Evolutionary conservation across 1,139 yeast genomes (phyloP).

Genomic region (Hyphopichia khmerensis): DNA sequence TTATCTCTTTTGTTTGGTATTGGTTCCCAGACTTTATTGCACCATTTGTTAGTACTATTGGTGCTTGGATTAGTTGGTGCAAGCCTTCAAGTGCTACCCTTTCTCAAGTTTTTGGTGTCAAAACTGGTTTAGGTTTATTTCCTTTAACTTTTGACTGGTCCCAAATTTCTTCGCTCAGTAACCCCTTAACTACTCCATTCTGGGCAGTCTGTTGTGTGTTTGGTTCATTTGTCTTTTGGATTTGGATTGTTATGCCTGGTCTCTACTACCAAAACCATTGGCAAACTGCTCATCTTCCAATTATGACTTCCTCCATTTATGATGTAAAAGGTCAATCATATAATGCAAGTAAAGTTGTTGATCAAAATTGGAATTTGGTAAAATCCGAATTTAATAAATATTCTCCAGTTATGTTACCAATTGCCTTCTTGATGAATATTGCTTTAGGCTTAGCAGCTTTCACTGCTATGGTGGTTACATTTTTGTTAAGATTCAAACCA

Average conservation of each 20-base stretch:
- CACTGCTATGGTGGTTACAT: conserved; percentile 9
- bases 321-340: conserved; percentile 46
- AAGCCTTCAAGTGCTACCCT: conserved; percentile 7
- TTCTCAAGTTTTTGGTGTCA: conserved; percentile 50
- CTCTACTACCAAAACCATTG: conserved; percentile 17
- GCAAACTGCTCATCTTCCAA: conserved; percentile 16
- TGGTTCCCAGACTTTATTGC: conserved; percentile 20
- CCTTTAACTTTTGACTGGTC: conserved; percentile 60
- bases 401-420: conserved; percentile 12
- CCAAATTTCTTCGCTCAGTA: conserved; percentile 8
- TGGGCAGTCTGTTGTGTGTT: conserved; percentile 21
- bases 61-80: conserved; percentile 10
- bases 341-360: conserved; percentile 42
- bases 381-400: conserved; percentile 42
- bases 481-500: conserved; percentile 7
- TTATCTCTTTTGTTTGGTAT: conserved; percentile 4
- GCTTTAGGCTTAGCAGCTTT: conserved; percentile 12
- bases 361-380: conserved; percentile 36
- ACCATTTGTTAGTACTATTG: conserved; percentile 12
- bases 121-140: conserved; percentile 51
- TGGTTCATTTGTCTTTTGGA: conserved; percentile 23
- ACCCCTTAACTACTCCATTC: conserved; percentile 11
- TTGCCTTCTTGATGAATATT: conserved; percentile 12
- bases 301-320: conserved; percentile 16
- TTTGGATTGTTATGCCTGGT: conserved; percentile 18